phyloP scores from a whole-genome alignment of 1,139 yeast genomes.

The Yamadazyma triangularis region DNA sequence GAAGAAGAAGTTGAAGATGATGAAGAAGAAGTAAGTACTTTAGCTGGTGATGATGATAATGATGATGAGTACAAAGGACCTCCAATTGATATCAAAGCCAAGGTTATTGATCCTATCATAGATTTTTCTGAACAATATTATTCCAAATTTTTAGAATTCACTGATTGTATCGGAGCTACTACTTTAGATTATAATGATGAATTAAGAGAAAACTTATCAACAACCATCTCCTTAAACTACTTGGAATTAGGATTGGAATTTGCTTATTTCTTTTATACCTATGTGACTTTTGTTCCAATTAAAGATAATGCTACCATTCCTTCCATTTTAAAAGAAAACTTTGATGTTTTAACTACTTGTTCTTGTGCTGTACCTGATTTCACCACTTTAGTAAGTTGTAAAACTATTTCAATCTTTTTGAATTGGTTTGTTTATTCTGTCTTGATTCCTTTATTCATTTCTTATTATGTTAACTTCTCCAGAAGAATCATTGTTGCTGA shows the following conservation, averaged over 20 bases:
- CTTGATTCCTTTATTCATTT: slow-evolving; percentile 38
- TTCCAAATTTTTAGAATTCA: slow-evolving; percentile 28
- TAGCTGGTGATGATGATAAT: slow-evolving; percentile 21
- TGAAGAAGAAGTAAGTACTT: slow-evolving; percentile 11
- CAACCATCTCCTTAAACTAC: slow-evolving; percentile 44
- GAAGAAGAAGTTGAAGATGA: slow-evolving; percentile 21
- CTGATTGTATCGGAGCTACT: slow-evolving; percentile 39
- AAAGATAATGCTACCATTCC: slow-evolving; percentile 37
- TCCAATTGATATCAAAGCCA: slow-evolving; percentile 37
- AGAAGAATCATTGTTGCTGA: slow-evolving; percentile 39
- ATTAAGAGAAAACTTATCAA: slow-evolving; percentile 47
- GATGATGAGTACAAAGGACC: slow-evolving; percentile 35
- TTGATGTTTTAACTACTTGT: slow-evolving; percentile 21
- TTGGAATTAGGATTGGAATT: slow-evolving; percentile 38
- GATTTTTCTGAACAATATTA: slow-evolving; percentile 24
- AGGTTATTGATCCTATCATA: slow-evolving; percentile 36
- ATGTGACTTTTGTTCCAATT: slow-evolving; percentile 36
- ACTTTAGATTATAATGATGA: slow-evolving; percentile 38
- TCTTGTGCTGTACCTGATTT: slow-evolving; percentile 32
- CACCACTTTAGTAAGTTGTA: slow-evolving; percentile 24
- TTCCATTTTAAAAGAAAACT: slow-evolving; percentile 31
- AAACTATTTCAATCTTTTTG: slow-evolving; percentile 26
- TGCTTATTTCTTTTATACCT: slow-evolving; percentile 28
- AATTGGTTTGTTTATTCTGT: slow-evolving; percentile 43
- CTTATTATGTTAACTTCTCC: slow-evolving; percentile 53